A percentile compares a stretch with the other conserved stretches of the same genome.
Evolutionary conservation across 108 stramenopile genomes (phyloP).

Genomic region (Bacterosira constricta): DNA sequence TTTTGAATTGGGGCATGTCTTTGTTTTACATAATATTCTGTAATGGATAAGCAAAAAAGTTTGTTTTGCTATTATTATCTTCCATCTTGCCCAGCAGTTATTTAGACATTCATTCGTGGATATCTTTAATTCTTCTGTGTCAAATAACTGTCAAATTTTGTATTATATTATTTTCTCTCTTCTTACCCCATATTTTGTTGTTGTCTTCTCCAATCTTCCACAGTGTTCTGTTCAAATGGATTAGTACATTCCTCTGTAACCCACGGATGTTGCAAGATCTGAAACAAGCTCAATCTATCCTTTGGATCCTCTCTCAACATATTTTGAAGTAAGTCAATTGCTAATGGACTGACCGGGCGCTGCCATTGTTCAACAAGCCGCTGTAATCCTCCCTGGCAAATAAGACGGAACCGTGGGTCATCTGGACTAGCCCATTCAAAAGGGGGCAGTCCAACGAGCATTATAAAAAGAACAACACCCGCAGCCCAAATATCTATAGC

Average conservation of each 20-base stretch:
- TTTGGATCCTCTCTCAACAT: slow-evolving; percentile 70
- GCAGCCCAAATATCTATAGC: slow-evolving; percentile 87
- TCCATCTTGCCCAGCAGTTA: too few relatives aligned
- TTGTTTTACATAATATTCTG: too few relatives aligned
- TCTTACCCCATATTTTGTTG: too few relatives aligned
- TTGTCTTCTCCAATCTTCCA: too few relatives aligned
- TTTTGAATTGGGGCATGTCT: too few relatives aligned
- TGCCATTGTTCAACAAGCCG: slow-evolving; percentile 47
- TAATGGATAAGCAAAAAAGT: too few relatives aligned
- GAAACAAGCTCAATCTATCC: slow-evolving; percentile 61
- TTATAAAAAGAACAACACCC: slow-evolving; percentile 82
- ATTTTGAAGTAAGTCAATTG: slow-evolving; percentile 71
- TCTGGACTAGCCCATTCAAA: slow-evolving; percentile 58
- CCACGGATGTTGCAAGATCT: slow-evolving; percentile 80
- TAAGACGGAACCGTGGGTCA: slow-evolving; percentile 60
- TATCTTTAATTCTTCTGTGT: too few relatives aligned
- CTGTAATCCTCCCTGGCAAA: slow-evolving; percentile 50
- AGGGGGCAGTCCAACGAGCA: slow-evolving; percentile 74
- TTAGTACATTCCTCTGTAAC: slow-evolving; percentile 4
- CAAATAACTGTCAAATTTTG: too few relatives aligned
- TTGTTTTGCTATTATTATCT: too few relatives aligned
- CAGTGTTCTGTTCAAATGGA: too few relatives aligned
- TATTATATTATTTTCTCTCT: too few relatives aligned
- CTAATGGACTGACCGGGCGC: slow-evolving; percentile 58
- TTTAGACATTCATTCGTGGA: too few relatives aligned